These are phyloP conservation scores for Stephanodiscus minutulus DNA, from an alignment of 108 stramenopile species.

Conservation along the genomic window DNA sequence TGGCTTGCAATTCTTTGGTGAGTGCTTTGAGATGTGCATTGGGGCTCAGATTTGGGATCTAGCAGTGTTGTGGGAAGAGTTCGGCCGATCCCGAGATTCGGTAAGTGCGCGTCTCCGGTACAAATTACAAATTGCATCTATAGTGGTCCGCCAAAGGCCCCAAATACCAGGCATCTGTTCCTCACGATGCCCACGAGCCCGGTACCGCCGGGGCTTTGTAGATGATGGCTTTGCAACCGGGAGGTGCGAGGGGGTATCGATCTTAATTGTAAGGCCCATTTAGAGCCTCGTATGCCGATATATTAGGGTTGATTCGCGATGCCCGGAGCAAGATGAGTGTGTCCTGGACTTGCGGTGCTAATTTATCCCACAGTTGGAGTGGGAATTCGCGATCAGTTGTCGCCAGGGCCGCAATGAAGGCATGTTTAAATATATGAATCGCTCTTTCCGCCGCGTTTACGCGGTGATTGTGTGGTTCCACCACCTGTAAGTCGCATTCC, in stretches of 20 bases:
- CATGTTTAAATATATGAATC: conserved; percentile 48
- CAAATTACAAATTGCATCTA: conserved; percentile 18
- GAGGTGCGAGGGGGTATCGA: conserved; percentile 49
- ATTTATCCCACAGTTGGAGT: conserved; percentile 31
- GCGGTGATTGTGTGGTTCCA: conserved; percentile 18
- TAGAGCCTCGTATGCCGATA: conserved; percentile 19
- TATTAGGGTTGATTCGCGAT: conserved; percentile 42
- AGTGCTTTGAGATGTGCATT: not conserved
- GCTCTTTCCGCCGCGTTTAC: conserved; percentile 52
- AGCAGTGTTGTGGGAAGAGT: too few species aligned
- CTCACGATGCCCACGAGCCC: conserved; percentile 20
- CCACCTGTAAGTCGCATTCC: not conserved
- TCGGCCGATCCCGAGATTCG: conserved; percentile 16
- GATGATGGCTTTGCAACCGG: conserved; percentile 26
- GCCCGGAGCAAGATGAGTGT: conserved; percentile 42
- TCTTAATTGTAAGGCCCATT: conserved; percentile 44
- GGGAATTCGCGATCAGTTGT: conserved; percentile 33
- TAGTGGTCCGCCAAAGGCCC: conserved; percentile 27
- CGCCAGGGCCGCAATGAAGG: conserved; percentile 41
- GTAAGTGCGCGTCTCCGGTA: conserved; percentile 18
- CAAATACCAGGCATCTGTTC: conserved; percentile 21
- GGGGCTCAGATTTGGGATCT: too few species aligned
- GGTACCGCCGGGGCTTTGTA: conserved; percentile 13
- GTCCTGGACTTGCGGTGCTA: conserved; percentile 32
- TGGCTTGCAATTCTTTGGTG: too few species aligned